Evolutionary conservation across 2,329 filamentous ascomycete genomes (phyloP).

Genomic region (Ceratocystis colombiana): DNA sequence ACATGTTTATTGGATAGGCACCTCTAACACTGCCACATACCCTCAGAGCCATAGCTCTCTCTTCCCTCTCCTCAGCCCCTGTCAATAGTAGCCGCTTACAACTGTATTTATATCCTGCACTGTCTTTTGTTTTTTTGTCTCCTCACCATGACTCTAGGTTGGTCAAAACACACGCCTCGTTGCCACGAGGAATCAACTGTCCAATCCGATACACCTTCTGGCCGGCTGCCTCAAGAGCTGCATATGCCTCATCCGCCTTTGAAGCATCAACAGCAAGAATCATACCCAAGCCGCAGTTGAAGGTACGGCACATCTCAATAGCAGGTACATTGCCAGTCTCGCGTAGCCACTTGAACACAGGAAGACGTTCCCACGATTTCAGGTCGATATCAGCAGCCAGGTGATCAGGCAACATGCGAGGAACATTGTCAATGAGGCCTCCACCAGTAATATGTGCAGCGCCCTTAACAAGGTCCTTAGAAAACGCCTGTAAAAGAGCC

Average conservation of each 20-base stretch:
- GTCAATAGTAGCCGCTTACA: not conserved
- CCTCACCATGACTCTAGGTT: constrained; percentile 25
- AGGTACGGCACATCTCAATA: constrained; percentile 78
- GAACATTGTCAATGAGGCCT: constrained; percentile 85
- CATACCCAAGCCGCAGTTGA: constrained; percentile 95
- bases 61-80: not conserved
- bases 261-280: constrained; percentile 65
- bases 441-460: constrained; percentile 96
- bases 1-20: not conserved
- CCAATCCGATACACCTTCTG: constrained; percentile 74
- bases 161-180: constrained; percentile 27
- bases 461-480: constrained; percentile 65
- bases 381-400: constrained; percentile 76
- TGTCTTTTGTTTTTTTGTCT: not conserved
- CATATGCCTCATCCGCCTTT: constrained; percentile 51
- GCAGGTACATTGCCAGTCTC: constrained; percentile 57
- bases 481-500: constrained; percentile 56
- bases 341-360: constrained; percentile 83
- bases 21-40: constrained; percentile 1
- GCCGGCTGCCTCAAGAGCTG: constrained; percentile 53
- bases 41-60: not conserved
- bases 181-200: constrained; percentile 50
- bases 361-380: constrained; percentile 60
- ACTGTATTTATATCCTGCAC: too few species aligned
- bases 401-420: constrained; percentile 73